Evolutionary conservation across 2,329 filamentous ascomycete species (phyloP), one percentile per base, ranked within the genome.

Genomic region (Trichoderma sp.): DNA sequence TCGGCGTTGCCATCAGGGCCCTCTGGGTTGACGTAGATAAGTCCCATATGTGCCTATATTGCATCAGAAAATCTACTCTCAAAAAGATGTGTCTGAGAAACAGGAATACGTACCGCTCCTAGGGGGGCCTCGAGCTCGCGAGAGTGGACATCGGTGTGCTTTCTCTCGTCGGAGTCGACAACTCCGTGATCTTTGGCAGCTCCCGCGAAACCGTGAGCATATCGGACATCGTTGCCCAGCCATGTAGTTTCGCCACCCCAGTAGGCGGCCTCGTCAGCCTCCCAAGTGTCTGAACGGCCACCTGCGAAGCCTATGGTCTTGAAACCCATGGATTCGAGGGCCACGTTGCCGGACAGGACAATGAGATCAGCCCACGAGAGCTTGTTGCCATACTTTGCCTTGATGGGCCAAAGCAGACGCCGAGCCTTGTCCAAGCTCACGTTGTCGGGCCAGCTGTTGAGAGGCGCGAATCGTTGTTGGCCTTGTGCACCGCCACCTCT

Each of bases 11-110:
- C 90, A 73, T 93, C 89, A 32, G 91, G 91, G 8, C 91, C 91
- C 79, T 93, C 90, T 3, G 91, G 91, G 82, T 94, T 93, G 70
- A 93, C 91, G 78, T 94, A 94, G 77, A 94, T 94, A 74, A 94
- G 81, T 76, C 91, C 91, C 88, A 66, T 64, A 32, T 64, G 60
- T 14, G 11, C 32, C 60, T 64, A 26, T 1, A 2, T 8, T 43
- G 21, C 54, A 16, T 64, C 13, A 64, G 49, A 4, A 55, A 24
- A 5, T 6, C n/a, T 37, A 11, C 3, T 24, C n/a, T 4, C 1
- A 1, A 1, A 18, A 14, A 2, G 26, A 14, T 14, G 26, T 5
- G 24, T 21, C 18, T 26, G 13, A 5, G 18, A 28, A 32, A 18
- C 18, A 11, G 7, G 16, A 21, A 92, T 91, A 80, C 78, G 74